Percentiles rank a stretch among this genome's conserved stretches.
Conservation (phyloP, 768 basidiomycete genomes). For the Rhizopogon vesiculosus region DNA sequence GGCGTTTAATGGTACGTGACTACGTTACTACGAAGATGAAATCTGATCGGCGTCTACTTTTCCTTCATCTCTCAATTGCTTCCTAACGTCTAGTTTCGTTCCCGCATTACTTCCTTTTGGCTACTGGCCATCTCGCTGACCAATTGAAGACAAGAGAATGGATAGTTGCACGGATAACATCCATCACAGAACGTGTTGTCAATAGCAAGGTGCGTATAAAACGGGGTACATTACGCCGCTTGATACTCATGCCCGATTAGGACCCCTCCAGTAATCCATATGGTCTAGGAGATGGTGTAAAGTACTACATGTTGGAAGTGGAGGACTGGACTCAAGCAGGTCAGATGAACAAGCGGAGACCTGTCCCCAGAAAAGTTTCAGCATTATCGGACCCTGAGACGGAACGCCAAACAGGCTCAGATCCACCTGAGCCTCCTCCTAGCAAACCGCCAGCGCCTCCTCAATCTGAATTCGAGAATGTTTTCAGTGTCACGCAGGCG, state of each 20-base stretch:
- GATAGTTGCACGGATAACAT: conserved; percentile 91
- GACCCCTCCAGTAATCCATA: conserved; percentile 87
- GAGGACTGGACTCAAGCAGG: conserved; percentile 88
- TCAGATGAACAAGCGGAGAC: conserved; percentile 53
- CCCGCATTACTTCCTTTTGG: conserved; percentile 95
- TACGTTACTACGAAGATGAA: background rate
- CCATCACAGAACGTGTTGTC: conserved; percentile 81
- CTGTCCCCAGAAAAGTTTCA: conserved; percentile 46
- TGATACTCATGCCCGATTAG: conserved; percentile 31
- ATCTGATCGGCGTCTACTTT: background rate
- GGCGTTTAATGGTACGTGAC: conserved; percentile 85
- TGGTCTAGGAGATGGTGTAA: conserved; percentile 80
- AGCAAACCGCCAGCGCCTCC: conserved; percentile 52
- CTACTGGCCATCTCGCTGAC: conserved; percentile 80
- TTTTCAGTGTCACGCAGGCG: conserved; percentile 59
- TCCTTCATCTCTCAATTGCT: conserved; percentile 16
- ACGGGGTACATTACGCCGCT: background rate
- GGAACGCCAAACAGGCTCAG: conserved; percentile 25
- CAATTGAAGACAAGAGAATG: conserved; percentile 89
- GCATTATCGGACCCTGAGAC: conserved; percentile 34
- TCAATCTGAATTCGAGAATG: conserved; percentile 68
- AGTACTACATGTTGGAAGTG: conserved; percentile 91
- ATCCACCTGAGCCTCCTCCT: conserved; percentile 27
- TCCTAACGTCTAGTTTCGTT: conserved; percentile 67
- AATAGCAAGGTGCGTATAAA: conserved; percentile 58